phyloP scores from a whole-genome alignment of 257 asterid species.

The Misopates orontium region DNA sequence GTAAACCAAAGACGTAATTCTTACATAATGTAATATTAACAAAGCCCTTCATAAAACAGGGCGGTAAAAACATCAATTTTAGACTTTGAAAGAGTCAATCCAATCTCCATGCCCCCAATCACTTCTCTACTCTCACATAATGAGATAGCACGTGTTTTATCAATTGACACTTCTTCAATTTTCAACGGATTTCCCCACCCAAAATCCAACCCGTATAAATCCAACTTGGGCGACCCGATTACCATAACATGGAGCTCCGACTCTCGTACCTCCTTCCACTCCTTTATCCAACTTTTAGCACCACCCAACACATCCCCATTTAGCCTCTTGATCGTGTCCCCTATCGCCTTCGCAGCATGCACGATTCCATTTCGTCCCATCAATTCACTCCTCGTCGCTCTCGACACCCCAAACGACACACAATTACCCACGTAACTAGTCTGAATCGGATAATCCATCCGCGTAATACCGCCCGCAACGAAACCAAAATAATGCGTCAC shows the following conservation, averaged over 20 bases:
- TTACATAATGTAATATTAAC: not conserved
- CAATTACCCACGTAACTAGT: constrained; percentile 38
- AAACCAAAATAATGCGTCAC: constrained; percentile 37
- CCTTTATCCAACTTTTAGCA: constrained; percentile 39
- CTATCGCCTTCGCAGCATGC: constrained; percentile 35
- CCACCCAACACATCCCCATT: constrained; percentile 33
- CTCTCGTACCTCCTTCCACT: constrained; percentile 33
- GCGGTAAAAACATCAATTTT: constrained; percentile 31
- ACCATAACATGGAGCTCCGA: constrained; percentile 40
- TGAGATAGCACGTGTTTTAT: constrained; percentile 30
- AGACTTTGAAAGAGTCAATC: constrained; percentile 28
- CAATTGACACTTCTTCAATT: constrained; percentile 43
- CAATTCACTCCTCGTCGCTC: constrained; percentile 21
- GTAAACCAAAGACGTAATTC: too few species aligned
- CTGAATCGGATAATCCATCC: constrained; percentile 30
- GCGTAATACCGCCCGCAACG: constrained; percentile 41
- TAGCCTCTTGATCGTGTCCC: constrained; percentile 36
- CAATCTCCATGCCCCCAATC: constrained; percentile 42
- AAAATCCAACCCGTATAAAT: constrained; percentile 39
- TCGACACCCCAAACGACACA: constrained; percentile 34
- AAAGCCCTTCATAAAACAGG: constrained; percentile 26
- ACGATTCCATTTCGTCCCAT: constrained; percentile 30
- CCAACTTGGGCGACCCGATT: constrained; percentile 47
- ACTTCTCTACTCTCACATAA: constrained; percentile 39
- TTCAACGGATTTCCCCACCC: constrained; percentile 49